Evolutionary conservation across 2,329 filamentous ascomycete genomes (phyloP).

Genomic region (Fusarium verrucosum): DNA sequence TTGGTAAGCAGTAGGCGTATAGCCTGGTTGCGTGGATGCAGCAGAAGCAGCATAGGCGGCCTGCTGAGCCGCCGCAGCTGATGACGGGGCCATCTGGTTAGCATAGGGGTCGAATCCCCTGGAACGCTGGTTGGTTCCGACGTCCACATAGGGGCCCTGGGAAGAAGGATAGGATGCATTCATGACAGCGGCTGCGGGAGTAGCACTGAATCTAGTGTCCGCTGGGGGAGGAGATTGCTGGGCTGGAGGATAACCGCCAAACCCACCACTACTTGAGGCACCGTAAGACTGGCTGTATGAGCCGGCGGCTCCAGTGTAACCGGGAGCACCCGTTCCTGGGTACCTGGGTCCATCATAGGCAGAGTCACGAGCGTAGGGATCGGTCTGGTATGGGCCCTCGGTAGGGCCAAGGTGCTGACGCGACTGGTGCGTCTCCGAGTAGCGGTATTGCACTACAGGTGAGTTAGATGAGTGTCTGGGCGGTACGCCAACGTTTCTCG

Average conservation of each 20-base stretch:
- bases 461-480: constrained; percentile 67
- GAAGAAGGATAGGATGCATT: constrained; percentile 45
- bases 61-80: constrained; percentile 46
- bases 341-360: constrained; percentile 59
- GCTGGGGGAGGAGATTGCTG: constrained; percentile 47
- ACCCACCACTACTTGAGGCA: constrained; percentile 47
- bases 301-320: constrained; percentile 58
- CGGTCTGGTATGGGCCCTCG: constrained; percentile 49
- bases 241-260: constrained; percentile 46
- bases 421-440: constrained; percentile 61
- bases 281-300: constrained; percentile 47
- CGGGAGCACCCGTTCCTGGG: constrained; percentile 60
- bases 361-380: constrained; percentile 53
- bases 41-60: constrained; percentile 48
- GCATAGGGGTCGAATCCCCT: constrained; percentile 48
- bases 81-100: constrained; percentile 45
- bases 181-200: constrained; percentile 46
- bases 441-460: constrained; percentile 65
- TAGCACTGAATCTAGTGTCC: constrained; percentile 48
- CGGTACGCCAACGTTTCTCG: constrained; percentile 59
- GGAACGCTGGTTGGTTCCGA: constrained; percentile 50
- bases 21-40: constrained; percentile 46
- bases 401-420: constrained; percentile 61
- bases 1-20: constrained; percentile 47
- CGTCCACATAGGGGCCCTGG: constrained; percentile 50